Percentiles rank a stretch among this genome's conserved stretches.
These are phyloP conservation scores for Ziziphus jujuba DNA, from an alignment of 306 rosid species.

Conservation along the genomic window DNA sequence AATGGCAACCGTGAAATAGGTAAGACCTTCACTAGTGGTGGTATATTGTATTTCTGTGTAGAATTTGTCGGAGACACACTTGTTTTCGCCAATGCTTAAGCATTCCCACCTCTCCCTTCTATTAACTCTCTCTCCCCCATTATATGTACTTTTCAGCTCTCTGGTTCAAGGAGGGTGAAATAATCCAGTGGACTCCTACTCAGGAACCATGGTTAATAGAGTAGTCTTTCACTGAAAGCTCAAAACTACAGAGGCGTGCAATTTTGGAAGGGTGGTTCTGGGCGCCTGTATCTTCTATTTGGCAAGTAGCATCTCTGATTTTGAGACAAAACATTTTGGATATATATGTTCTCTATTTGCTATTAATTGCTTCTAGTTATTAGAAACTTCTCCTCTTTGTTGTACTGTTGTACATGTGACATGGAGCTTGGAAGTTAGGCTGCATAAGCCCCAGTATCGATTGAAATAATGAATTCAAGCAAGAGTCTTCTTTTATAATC, in stretches of 20 bases:
- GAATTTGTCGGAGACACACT: too few relatives aligned
- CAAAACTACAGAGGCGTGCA: constrained; percentile 15
- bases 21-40: constrained; percentile 18
- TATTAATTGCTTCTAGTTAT: too few relatives aligned
- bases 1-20: constrained; percentile 94
- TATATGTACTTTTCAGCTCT: constrained; percentile 50
- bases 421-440: too few relatives aligned
- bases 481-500: too few relatives aligned
- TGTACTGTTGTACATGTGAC: too few relatives aligned
- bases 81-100: too few relatives aligned
- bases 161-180: constrained; percentile 94
- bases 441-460: too few relatives aligned
- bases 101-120: not conserved
- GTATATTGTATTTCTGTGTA: too few relatives aligned
- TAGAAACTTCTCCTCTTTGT: too few relatives aligned
- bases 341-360: too few relatives aligned
- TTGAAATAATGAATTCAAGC: too few relatives aligned
- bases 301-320: constrained; percentile 11
- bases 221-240: constrained; percentile 32
- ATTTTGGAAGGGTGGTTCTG: constrained; percentile 27
- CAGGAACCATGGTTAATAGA: constrained; percentile 82
- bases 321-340: not conserved
- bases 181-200: constrained; percentile 69
- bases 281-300: not conserved
- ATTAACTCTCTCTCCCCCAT: not conserved